Evolutionary conservation across 176 grass and related monocot species (phyloP).

Genomic region (Alopecurus myosuroides): DNA sequence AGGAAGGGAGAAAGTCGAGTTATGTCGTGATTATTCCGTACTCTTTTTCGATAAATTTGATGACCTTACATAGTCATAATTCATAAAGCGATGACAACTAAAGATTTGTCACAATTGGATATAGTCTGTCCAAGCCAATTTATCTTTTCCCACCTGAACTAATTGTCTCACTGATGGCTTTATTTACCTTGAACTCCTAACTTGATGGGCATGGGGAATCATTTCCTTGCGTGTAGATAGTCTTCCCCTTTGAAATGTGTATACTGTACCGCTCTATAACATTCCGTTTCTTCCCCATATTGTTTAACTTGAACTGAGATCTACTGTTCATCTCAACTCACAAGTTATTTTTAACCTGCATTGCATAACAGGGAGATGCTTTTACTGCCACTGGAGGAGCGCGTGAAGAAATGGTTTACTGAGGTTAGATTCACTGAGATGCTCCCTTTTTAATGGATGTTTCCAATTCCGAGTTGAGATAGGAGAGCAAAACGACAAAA

Average conservation of each 20-base stretch:
- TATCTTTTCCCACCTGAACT: neutral
- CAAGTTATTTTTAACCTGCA: neutral
- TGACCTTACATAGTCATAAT: neutral
- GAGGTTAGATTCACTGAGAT: conserved; percentile 42
- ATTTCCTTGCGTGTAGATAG: neutral
- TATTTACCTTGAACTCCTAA: neutral
- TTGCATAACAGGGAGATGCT: conserved; percentile 40
- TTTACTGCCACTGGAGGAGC: conserved; percentile 46
- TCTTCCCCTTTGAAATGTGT: neutral
- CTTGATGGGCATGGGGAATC: neutral
- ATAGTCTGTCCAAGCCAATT: neutral
- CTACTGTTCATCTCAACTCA: neutral
- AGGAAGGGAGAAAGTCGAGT: neutral
- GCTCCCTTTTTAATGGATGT: neutral
- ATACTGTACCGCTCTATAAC: neutral
- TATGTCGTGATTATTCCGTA: neutral
- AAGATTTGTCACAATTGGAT: neutral
- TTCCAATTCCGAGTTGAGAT: neutral
- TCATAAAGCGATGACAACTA: neutral
- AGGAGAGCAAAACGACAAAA: neutral
- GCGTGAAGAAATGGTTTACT: conserved; percentile 63
- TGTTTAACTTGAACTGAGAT: neutral
- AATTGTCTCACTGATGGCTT: neutral
- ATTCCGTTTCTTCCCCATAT: neutral
- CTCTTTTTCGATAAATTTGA: neutral